A percentile compares a stretch with the other conserved stretches of the same genome.
These are phyloP conservation scores for Rhododendron ferrugineum DNA, from an alignment of 148 eudicot species.

Conservation along the genomic window DNA sequence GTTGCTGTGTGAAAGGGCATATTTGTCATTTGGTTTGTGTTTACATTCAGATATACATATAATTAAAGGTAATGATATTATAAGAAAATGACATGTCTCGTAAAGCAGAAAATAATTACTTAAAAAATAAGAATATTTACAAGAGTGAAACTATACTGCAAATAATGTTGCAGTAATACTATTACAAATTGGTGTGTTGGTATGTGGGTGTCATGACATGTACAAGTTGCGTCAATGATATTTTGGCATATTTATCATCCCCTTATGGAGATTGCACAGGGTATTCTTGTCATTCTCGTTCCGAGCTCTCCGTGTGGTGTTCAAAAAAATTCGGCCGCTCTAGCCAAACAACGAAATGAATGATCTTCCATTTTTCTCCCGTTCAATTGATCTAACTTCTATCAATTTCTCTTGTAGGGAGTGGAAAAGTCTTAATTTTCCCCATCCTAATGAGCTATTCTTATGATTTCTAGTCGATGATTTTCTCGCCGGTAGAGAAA, in stretches of 20 bases:
- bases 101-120: not conserved
- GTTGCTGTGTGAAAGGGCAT: not conserved
- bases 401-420: not conserved
- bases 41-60: not conserved
- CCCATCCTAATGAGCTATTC: not conserved
- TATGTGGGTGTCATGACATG: not conserved
- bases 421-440: not conserved
- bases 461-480: slow-evolving; percentile 37
- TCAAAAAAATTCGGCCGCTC: not conserved
- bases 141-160: not conserved
- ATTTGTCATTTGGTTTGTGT: not conserved
- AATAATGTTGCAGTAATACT: not conserved
- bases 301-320: not conserved
- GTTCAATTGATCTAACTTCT: not conserved
- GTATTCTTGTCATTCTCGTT: not conserved
- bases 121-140: not conserved
- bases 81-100: too few relatives aligned
- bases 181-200: not conserved
- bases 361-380: not conserved
- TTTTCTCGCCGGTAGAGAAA: slow-evolving; percentile 86
- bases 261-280: not conserved
- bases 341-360: not conserved
- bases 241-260: not conserved
- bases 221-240: slow-evolving; percentile 2
- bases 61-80: too few relatives aligned